phyloP scores from a whole-genome alignment of 495 filamentous ascomycete species.

The Hyaloscypha bicolor region DNA sequence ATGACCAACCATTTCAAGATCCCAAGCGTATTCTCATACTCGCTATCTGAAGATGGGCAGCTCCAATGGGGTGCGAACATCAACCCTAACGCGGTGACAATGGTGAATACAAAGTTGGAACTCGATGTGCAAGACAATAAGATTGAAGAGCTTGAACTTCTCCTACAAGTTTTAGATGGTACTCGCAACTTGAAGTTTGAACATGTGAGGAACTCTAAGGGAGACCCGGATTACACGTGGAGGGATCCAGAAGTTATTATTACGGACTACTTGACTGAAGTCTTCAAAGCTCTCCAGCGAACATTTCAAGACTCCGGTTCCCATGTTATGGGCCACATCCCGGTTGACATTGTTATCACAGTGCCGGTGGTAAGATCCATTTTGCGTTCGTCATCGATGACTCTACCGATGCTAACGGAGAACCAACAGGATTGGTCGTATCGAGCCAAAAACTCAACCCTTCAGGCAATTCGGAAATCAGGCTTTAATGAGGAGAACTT shows the following conservation, averaged over 20 bases:
- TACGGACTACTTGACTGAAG: slow-evolving; percentile 11
- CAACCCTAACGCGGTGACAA: slow-evolving; percentile 14
- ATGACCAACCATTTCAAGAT: slow-evolving; percentile 14
- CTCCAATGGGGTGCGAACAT: slow-evolving; percentile 24
- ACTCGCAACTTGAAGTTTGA: slow-evolving; percentile 19
- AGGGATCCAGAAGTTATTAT: slow-evolving; percentile 18
- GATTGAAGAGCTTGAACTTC: slow-evolving; percentile 18
- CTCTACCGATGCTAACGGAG: no score
- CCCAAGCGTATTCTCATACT: slow-evolving; percentile 25
- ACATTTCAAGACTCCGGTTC: neutral
- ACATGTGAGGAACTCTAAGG: slow-evolving; percentile 3
- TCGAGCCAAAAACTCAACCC: slow-evolving; percentile 25
- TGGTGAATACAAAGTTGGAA: slow-evolving; percentile 27
- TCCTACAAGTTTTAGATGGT: slow-evolving; percentile 21
- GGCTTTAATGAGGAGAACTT: slow-evolving; percentile 23
- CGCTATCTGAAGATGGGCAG: neutral
- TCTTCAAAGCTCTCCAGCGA: slow-evolving; percentile 4
- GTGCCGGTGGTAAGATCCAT: slow-evolving; percentile 20
- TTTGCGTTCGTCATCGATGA: no score
- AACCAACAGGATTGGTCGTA: slow-evolving; percentile 22
- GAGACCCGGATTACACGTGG: slow-evolving; percentile 7
- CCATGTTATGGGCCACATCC: neutral
- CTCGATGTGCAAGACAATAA: slow-evolving; percentile 15
- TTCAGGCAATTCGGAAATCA: slow-evolving; percentile 13
- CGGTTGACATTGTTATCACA: slow-evolving; percentile 25